Base-by-base conservation (phyloP, 176 grass and related monocot species). In the Oryza rufipogon region DNA sequence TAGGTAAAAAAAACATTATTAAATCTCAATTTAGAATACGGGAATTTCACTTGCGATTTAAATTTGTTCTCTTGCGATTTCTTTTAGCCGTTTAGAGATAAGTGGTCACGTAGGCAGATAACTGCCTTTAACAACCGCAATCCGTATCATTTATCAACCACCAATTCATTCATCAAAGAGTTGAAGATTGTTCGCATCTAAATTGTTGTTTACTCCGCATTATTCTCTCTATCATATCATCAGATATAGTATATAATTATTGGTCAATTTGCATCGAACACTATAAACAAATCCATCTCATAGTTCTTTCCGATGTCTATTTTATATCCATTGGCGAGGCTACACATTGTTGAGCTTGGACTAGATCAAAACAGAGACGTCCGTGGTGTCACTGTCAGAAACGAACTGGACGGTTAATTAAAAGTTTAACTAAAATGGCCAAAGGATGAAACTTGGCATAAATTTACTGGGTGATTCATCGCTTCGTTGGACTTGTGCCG, bases 161-260 rank as follows among this genome's bases (percentile, higher is more conserved):
- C 58, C n/a, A 73, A 73, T 74, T 80, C 20, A 73, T 74, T 80
- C 34, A 54, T 54, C 9, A 4, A 30, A 30, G 30, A 20, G 13
- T 2, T 12, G 75, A 85, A 63, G 51, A 9, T 2, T 2, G 20
- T 22, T 61, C 9, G 9, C 9, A 51, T 26, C 28, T 28, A 6
- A 49, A 66, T 25, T 6, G 8, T 73, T 73, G 68, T 79, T 86
- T 39, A 66, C 68, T 52, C 68, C 7, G 75, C 52, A 85, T 85
- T 48, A 79, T 79, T 65, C 54, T 34, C 41, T 70, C 51, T 12
- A n/a, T 15, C 67, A 71, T 63, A 66, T 48, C 14, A 36, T 71
- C 23, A 61, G 14, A 30, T 9, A 33, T 51, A 44, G 42, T 44
- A 54, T 63, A 41, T 19, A 63, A 7, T 8, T 58, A 68, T 28